Evolutionary conservation across 495 filamentous ascomycete genomes (phyloP).

Genomic region (Endocarpon pusillum): DNA sequence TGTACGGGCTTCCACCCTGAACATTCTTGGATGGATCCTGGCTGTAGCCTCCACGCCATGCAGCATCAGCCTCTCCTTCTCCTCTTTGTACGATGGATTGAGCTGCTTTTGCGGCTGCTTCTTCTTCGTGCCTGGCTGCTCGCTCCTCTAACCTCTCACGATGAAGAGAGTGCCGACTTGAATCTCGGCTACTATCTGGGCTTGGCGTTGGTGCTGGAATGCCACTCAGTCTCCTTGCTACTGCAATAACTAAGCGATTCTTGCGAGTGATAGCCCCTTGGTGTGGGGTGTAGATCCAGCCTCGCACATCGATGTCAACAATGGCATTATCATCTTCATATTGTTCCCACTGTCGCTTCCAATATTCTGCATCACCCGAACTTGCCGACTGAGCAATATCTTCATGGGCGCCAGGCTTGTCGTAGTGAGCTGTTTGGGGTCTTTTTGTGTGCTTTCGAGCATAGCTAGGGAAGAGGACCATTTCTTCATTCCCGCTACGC

Average conservation of each 20-base stretch:
- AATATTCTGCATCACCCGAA: slow-evolving; percentile 32
- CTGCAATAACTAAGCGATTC: slow-evolving; percentile 67
- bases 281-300: slow-evolving; percentile 83
- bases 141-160: slow-evolving; percentile 14
- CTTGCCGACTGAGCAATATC: slow-evolving; percentile 14
- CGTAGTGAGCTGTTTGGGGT: too few relatives aligned
- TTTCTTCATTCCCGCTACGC: slow-evolving; percentile 67
- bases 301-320: slow-evolving; percentile 84
- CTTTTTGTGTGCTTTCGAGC: slow-evolving; percentile 41
- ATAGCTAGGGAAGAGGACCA: slow-evolving; percentile 89
- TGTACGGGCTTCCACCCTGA: slow-evolving; percentile 12
- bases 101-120: slow-evolving; percentile 53
- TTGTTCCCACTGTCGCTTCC: slow-evolving; percentile 45
- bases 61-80: slow-evolving; percentile 49
- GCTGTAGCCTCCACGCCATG: slow-evolving; percentile 41
- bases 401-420: slow-evolving; percentile 9
- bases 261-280: slow-evolving; percentile 73
- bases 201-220: slow-evolving; percentile 46
- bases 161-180: slow-evolving; percentile 19
- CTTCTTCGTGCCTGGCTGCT: slow-evolving; percentile 32
- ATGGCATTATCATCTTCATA: slow-evolving; percentile 62
- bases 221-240: slow-evolving; percentile 71
- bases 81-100: slow-evolving; percentile 54
- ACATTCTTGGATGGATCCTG: slow-evolving; percentile 23
- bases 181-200: slow-evolving; percentile 18